Conservation (phyloP, 164 flowering plant genomes). For the Vitis rupestris region DNA sequence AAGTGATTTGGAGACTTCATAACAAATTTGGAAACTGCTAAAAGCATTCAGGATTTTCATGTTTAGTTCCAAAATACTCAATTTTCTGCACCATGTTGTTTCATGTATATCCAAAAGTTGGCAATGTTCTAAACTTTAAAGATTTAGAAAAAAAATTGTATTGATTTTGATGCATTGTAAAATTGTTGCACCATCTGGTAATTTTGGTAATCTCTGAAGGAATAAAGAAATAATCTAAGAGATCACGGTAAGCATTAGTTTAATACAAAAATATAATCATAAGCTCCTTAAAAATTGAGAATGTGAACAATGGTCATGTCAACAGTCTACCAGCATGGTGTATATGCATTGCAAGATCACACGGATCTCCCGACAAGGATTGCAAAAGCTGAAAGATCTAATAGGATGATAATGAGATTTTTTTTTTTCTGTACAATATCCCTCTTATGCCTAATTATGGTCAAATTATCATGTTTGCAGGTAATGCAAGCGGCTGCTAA, state of each 20-base stretch:
- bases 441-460: not conserved
- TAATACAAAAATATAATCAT: not conserved
- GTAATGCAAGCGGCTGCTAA: constrained; percentile 85
- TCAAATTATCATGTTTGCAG: constrained; percentile 30
- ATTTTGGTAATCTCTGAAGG: not conserved
- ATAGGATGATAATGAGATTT: not conserved
- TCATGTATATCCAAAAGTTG: no score
- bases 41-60: no score
- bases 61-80: no score
- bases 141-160: no score
- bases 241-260: not conserved
- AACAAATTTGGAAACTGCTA: not conserved
- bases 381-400: not conserved
- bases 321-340: not conserved
- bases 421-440: not conserved
- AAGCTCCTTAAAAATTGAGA: not conserved
- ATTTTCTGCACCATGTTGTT: no score
- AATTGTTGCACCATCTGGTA: not conserved
- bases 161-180: no score
- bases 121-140: no score
- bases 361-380: not conserved
- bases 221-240: not conserved
- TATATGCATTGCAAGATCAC: not conserved
- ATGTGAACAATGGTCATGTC: not conserved
- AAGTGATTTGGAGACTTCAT: not conserved